Conservation (phyloP, 306 rosid species). For the Medicago ruthenica region DNA sequence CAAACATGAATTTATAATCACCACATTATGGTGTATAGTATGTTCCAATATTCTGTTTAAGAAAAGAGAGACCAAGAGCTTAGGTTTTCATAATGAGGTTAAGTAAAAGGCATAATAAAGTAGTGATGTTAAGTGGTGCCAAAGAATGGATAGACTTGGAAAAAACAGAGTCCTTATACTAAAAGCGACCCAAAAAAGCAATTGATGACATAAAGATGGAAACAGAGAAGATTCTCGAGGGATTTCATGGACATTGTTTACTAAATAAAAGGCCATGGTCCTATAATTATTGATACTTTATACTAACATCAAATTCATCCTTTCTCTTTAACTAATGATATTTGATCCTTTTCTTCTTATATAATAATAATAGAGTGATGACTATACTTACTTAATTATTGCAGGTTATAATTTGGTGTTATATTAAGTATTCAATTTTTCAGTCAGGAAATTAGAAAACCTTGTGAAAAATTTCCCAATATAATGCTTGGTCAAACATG, state of each 20-base stretch:
- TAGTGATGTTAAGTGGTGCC: slow-evolving; percentile 39
- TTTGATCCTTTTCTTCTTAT: slow-evolving; percentile 29
- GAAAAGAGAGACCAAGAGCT: slow-evolving; percentile 18
- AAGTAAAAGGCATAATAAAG: slow-evolving; percentile 30
- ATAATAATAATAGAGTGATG: slow-evolving; percentile 37
- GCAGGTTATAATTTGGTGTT: slow-evolving; percentile 20
- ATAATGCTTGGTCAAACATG: slow-evolving; percentile 32
- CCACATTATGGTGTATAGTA: slow-evolving; percentile 16
- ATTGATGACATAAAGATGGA: slow-evolving; percentile 46
- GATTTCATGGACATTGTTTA: slow-evolving; percentile 41
- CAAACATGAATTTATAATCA: slow-evolving; percentile 28
- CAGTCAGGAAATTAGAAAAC: too few relatives aligned
- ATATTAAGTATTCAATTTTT: not conserved
- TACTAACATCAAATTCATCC: slow-evolving; percentile 17
- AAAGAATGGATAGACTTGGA: slow-evolving; percentile 41
- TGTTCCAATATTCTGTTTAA: slow-evolving; percentile 22
- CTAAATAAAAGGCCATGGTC: slow-evolving; percentile 17
- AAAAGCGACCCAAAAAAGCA: slow-evolving; percentile 46
- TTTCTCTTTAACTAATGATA: slow-evolving; percentile 28
- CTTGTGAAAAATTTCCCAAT: not conserved
- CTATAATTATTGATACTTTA: slow-evolving; percentile 42
- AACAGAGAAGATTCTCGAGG: slow-evolving; percentile 45
- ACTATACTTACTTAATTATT: slow-evolving; percentile 41
- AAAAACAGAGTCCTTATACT: slow-evolving; percentile 37
- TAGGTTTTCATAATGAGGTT: slow-evolving; percentile 31